A percentile compares a stretch with the other conserved stretches of the same genome.
Conservation (phyloP, 1,139 yeast genomes). For the Cylindricascospora bacillispora region DNA sequence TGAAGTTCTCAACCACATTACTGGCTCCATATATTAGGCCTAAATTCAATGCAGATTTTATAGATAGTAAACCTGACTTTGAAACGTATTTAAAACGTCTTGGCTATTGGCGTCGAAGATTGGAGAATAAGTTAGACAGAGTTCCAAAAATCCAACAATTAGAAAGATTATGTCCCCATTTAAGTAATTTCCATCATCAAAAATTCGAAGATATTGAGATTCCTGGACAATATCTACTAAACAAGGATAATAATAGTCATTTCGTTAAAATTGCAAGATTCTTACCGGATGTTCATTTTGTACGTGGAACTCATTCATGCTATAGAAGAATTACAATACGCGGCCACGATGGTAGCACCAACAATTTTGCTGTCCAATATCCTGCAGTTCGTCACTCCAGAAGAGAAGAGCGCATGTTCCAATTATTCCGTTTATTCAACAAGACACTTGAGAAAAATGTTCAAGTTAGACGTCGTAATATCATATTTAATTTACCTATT, state of each 20-base stretch:
- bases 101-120: constrained; percentile 84
- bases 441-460: constrained; percentile 70
- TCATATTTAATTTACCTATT: constrained; percentile 76
- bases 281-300: constrained; percentile 76
- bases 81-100: constrained; percentile 75
- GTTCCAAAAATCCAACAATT: constrained; percentile 58
- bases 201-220: constrained; percentile 95
- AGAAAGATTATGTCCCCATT: constrained; percentile 86
- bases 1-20: constrained; percentile 86
- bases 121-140: constrained; percentile 85
- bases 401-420: constrained; percentile 90
- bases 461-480: constrained; percentile 75
- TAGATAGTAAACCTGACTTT: constrained; percentile 74
- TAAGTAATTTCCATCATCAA: constrained; percentile 95
- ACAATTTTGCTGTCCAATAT: constrained; percentile 90
- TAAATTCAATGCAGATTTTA: constrained; percentile 87
- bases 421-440: constrained; percentile 76
- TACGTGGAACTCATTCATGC: constrained; percentile 87
- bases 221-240: constrained; percentile 87
- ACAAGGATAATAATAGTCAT: constrained; percentile 74
- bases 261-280: constrained; percentile 89
- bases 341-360: constrained; percentile 87
- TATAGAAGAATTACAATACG: constrained; percentile 80
- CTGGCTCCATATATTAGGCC: constrained; percentile 82
- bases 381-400: constrained; percentile 98